Evolutionary conservation across 2,329 filamentous ascomycete species (phyloP).

Genomic region (Cercospora sp.): DNA sequence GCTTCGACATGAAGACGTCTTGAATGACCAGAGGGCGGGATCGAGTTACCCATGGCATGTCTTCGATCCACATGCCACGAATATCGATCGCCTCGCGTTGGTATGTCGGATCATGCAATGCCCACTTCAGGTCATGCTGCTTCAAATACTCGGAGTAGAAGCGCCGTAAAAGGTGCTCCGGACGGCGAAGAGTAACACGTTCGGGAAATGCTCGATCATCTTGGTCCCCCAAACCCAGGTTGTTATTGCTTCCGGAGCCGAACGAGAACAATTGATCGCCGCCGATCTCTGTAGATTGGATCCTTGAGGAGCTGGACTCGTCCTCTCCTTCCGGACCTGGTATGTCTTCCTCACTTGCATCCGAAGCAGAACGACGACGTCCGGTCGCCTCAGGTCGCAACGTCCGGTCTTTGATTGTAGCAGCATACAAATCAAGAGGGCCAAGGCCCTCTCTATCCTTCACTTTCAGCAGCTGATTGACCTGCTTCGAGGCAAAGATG

Average conservation of each 20-base stretch:
- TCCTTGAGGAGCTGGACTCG: conserved; percentile 11
- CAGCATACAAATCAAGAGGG: conserved; percentile 88
- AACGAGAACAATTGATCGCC: conserved; percentile 92
- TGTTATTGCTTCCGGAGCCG: conserved; percentile 94
- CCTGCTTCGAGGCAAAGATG: conserved; percentile 60
- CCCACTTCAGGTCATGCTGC: conserved; percentile 44
- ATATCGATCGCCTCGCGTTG: conserved; percentile 19
- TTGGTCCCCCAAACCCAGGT: conserved; percentile 89
- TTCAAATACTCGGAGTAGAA: conserved; percentile 69
- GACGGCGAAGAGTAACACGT: conserved; percentile 72
- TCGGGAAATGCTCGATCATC: conserved; percentile 94
- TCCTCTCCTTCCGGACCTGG: conserved; percentile 50
- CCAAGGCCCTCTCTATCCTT: conserved; percentile 95
- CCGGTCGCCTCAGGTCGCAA: conserved; percentile 47
- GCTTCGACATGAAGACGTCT: conserved; percentile 83
- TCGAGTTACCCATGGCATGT: conserved; percentile 71
- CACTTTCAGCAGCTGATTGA: conserved; percentile 81
- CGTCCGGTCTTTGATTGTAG: conserved; percentile 79
- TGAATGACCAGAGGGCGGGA: conserved; percentile 73
- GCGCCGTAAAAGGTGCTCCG: conserved; percentile 71
- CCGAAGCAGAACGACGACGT: conserved; percentile 36
- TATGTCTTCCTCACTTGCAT: conserved; percentile 51
- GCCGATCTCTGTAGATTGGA: conserved; percentile 43
- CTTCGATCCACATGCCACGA: conserved; percentile 44
- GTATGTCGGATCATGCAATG: conserved; percentile 39